These are phyloP conservation scores for Neofusicoccum umdonicola DNA, from an alignment of 2,329 filamentous ascomycete species.

Conservation along the genomic window DNA sequence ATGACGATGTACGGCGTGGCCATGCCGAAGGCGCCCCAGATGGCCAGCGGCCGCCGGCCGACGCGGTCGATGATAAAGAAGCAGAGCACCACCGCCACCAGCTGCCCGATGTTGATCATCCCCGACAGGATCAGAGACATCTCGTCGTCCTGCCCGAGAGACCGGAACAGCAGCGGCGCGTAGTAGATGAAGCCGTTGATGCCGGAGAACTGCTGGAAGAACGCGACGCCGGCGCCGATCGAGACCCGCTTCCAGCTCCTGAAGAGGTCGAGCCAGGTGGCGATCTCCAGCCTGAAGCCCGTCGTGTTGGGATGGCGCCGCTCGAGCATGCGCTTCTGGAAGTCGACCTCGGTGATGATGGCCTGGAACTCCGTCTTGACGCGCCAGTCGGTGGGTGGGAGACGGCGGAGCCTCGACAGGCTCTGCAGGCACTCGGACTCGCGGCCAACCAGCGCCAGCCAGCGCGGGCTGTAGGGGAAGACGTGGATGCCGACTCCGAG, in stretches of 20 bases:
- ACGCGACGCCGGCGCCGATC: slow-evolving; percentile 40
- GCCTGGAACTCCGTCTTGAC: slow-evolving; percentile 22
- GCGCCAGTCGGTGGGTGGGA: slow-evolving; percentile 18
- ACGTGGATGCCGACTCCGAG: slow-evolving; percentile 31
- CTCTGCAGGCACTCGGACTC: slow-evolving; percentile 30
- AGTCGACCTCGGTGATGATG: slow-evolving; percentile 21
- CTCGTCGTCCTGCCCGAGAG: slow-evolving; percentile 34
- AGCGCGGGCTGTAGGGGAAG: slow-evolving; percentile 34
- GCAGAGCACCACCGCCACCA: slow-evolving; percentile 17
- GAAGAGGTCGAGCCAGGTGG: slow-evolving; percentile 42
- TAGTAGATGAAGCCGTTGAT: slow-evolving; percentile 51
- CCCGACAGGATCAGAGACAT: slow-evolving; percentile 25
- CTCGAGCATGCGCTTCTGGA: slow-evolving; percentile 16
- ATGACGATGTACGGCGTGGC: slow-evolving; percentile 48
- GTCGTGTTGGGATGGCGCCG: background rate
- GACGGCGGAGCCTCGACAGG: slow-evolving; percentile 29
- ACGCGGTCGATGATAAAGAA: slow-evolving; percentile 24
- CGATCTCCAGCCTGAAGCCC: slow-evolving; percentile 1
- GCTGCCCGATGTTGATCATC: slow-evolving; percentile 42
- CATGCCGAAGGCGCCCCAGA: slow-evolving; percentile 19
- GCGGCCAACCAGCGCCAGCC: slow-evolving; percentile 30
- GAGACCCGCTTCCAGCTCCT: slow-evolving; percentile 44
- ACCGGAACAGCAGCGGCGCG: slow-evolving; percentile 43
- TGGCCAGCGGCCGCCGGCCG: slow-evolving; percentile 18
- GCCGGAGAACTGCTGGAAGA: slow-evolving; percentile 45